A percentile compares a stretch with the other conserved stretches of the same genome.
These are phyloP conservation scores for Raffaelea arxii DNA, from an alignment of 2,329 filamentous ascomycete species.

Conservation along the genomic window DNA sequence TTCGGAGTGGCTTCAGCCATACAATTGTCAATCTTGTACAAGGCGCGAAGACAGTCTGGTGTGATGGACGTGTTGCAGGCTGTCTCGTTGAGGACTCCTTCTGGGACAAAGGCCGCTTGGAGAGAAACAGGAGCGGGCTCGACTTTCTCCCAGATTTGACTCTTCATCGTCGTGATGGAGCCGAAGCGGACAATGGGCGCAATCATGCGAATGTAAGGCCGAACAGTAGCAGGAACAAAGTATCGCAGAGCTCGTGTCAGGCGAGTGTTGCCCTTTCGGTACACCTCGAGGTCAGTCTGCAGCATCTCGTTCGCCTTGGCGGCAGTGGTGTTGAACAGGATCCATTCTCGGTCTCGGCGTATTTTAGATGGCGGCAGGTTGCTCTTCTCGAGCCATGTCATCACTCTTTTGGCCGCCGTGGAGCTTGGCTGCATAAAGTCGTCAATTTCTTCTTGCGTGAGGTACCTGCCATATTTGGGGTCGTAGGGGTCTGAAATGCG, in stretches of 20 bases:
- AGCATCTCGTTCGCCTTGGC: constrained; percentile 16
- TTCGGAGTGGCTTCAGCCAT: constrained; percentile 49
- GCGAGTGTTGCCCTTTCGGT: constrained; percentile 11
- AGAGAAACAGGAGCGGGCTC: too few species aligned
- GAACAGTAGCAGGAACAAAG: constrained; percentile 23
- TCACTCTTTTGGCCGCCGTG: constrained; percentile 28
- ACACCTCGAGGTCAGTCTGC: constrained; percentile 16
- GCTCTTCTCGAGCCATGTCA: constrained; percentile 32
- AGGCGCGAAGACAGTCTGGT: constrained; percentile 31
- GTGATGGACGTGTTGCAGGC: constrained; percentile 23
- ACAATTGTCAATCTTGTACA: constrained; percentile 32
- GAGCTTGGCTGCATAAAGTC: constrained; percentile 34
- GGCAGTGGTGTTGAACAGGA: constrained; percentile 16
- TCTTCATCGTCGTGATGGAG: constrained; percentile 11
- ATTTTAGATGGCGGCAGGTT: constrained; percentile 25
- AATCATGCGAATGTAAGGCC: constrained; percentile 30
- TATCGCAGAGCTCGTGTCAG: constrained; percentile 22
- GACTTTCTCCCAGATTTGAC: constrained; percentile 9
- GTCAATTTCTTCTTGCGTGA: constrained; percentile 35
- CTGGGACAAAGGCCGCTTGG: constrained; percentile 8
- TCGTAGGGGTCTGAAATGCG: constrained; percentile 34
- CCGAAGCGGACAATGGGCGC: constrained; percentile 39
- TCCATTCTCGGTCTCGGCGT: constrained; percentile 18
- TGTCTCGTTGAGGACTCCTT: constrained; percentile 8
- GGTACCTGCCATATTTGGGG: constrained; percentile 37